These are phyloP conservation scores for Heritiera fomes DNA, from an alignment of 345 rosid genomes.

Conservation along the genomic window DNA sequence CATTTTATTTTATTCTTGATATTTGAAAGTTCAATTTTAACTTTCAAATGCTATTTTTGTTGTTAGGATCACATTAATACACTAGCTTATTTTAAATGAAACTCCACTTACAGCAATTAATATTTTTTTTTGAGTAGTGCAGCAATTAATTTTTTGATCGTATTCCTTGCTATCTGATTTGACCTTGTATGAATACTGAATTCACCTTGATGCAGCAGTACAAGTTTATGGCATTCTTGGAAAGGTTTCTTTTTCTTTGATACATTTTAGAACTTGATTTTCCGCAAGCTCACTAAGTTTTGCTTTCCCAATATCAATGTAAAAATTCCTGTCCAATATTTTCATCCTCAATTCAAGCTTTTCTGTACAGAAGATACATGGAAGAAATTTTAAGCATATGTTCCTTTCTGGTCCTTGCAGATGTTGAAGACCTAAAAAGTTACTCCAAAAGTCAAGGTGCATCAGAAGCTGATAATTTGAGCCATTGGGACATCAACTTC, in stretches of 20 bases:
- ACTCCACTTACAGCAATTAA: constrained; percentile 1
- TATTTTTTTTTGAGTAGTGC: neutral
- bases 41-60: neutral
- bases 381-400: neutral
- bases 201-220: constrained; percentile 10
- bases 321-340: neutral
- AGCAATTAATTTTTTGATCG: neutral
- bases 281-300: neutral
- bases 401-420: constrained; percentile 35
- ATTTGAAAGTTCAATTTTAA: neutral
- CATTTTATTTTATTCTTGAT: neutral
- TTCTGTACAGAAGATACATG: neutral
- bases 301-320: neutral
- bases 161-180: neutral
- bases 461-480: constrained; percentile 66
- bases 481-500: constrained; percentile 79
- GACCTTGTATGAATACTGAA: neutral
- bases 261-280: neutral
- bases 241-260: neutral
- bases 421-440: constrained; percentile 73
- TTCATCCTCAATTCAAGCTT: neutral
- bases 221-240: neutral
- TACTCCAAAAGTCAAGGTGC: constrained; percentile 79
- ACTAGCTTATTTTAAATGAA: neutral
- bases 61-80: neutral